Base-by-base conservation (phyloP, 2,329 filamentous ascomycete species). In the Pseudogymnoascus sp. region DNA sequence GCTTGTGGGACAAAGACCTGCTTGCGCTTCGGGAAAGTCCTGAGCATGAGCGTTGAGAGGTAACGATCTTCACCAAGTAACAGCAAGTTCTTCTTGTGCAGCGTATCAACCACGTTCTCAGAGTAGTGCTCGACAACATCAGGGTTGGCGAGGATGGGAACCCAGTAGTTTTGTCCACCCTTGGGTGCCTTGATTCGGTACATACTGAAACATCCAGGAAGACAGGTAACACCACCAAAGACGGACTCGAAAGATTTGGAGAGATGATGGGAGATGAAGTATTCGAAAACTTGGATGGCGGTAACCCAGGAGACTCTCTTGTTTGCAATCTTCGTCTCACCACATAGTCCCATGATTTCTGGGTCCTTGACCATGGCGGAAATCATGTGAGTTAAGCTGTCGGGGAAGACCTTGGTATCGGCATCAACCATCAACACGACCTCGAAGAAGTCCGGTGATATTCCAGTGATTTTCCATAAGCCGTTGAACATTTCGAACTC, bases 401-500 rank as follows among this genome's bases (percentile, higher is more conserved):
- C 94, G 1, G 94, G 94, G 84, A 97, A 99, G 55, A 99, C 92
- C 76, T 99, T 99, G 55, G 94, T 99, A 76, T 99, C 94, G 73
- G 94, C 94, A 76, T 99, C 94, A 60, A 99, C 94, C 93, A 97
- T 97, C 76, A 99, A 90, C 65, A 97, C 91, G 23, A 93, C 88
- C 75, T 99, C 94, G 76, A 97, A 99, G 75, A 92, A 99, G 76
- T 99, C 94, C 12, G 94, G 94, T 3, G 92, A 96, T 66, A 99
- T 97, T 69, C 95, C 95, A 16, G 94, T 99, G 49, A 99, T 91
- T 75, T 96, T 96, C 92, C 93, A 99, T 66, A 99, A 82, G 61
- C 94, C 94, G 74, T 97, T 99, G 81, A 99, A 99, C 90, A 99
- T 97, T 74, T 99, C 94, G 72, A 92, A 99, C 75, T 99, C 94